Base-by-base conservation (phyloP, 176 grass and related monocot species). In the Coix lacrymajobi region DNA sequence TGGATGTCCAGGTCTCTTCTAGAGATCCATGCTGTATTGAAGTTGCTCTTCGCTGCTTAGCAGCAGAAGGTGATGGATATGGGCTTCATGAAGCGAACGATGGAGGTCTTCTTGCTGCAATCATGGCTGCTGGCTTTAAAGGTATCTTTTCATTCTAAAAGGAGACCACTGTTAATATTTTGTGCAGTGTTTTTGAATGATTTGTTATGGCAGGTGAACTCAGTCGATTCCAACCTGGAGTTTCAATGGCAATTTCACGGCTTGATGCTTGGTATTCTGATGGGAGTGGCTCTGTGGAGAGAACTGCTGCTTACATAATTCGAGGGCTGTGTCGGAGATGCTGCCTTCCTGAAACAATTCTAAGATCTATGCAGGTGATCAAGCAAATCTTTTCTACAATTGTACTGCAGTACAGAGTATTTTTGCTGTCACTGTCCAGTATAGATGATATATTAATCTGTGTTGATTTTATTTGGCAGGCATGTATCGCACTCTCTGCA, bases 221-320 rank as follows among this genome's bases (percentile, higher is more conserved):
- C 64, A 93, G 86, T 92, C 96, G 92, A 61, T 98, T 98, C 80
- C 96, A 98, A 90, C 75, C 87, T 84, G 96, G 96, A 81, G 92
- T 98, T 79, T 91, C 92, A 40, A 93, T 91, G 85, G 92, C 93
- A 77, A 98, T 98, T 75, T 98, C 93, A 63, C 85, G 96, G 75
- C 87, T 98, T 54, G 96, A 98, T 93, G 90, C 96, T 84, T 98
- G 96, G 92, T 98, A 91, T 88, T 95, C 90, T 43, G 85, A 88
- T 73, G 87, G 86, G 29, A 80, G 91, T 86, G 86, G 87, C 48
- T 82, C 86, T 16, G 85, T 87, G 25, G 81, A 88, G 80, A 79
- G 63, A 61, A 86, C 91, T 51, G 96, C 96, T 82, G 88, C 82
- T 62, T 91, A 93, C 80, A 87, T 98, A 60, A 85, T 95, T 57